Evolutionary conservation across 495 filamentous ascomycete species (phyloP).

Genomic region (Aspergillus ostianus): DNA sequence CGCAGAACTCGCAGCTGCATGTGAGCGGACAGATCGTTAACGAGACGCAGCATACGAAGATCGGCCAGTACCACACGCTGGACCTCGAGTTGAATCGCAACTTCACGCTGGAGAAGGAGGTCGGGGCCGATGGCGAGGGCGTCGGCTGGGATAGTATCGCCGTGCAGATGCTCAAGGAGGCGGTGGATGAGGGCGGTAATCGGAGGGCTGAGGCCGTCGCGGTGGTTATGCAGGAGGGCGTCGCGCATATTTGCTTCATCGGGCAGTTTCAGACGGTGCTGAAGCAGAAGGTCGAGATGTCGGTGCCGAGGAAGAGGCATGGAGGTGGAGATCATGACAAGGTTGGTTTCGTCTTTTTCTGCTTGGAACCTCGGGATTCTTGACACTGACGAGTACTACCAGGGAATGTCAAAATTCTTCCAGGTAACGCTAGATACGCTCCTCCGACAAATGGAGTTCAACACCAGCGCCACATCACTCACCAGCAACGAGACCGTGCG

Average conservation of each 20-base stretch:
- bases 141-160: slow-evolving; percentile 92
- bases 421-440: slow-evolving; percentile 73
- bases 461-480: slow-evolving; percentile 40
- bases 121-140: slow-evolving; percentile 40
- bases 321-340: slow-evolving; percentile 64
- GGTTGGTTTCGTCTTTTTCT: slow-evolving; percentile 27
- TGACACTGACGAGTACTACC: slow-evolving; percentile 13
- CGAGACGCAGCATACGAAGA: slow-evolving; percentile 79
- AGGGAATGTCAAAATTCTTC: slow-evolving; percentile 79
- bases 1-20: slow-evolving; percentile 77
- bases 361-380: neutral
- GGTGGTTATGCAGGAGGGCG: slow-evolving; percentile 90
- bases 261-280: slow-evolving; percentile 88
- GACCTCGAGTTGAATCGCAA: slow-evolving; percentile 85
- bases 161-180: slow-evolving; percentile 72
- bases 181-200: slow-evolving; percentile 69
- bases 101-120: slow-evolving; percentile 75
- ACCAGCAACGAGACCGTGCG: slow-evolving; percentile 42
- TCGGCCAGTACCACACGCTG: slow-evolving; percentile 87
- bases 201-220: slow-evolving; percentile 73
- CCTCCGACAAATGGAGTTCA: slow-evolving; percentile 74
- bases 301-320: slow-evolving; percentile 75
- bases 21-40: slow-evolving; percentile 77
- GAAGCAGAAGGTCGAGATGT: slow-evolving; percentile 80
- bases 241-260: slow-evolving; percentile 91